These are phyloP conservation scores for Chaetomidium leptoderma DNA, from an alignment of 495 filamentous ascomycete genomes.

Conservation along the genomic window DNA sequence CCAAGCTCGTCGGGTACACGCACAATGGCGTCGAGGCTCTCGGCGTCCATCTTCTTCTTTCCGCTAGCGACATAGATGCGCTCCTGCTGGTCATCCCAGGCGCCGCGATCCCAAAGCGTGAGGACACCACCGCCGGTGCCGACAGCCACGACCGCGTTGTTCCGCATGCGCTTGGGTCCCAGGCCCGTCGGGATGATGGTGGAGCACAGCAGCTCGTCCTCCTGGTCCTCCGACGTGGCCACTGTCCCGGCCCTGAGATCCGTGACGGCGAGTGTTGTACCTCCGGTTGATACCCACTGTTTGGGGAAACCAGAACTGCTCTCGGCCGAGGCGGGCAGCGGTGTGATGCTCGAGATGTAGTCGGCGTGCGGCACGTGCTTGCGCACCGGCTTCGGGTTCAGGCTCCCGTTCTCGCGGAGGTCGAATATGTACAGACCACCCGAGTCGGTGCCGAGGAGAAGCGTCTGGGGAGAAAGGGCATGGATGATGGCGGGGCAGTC, in stretches of 20 bases:
- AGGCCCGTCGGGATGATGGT: conserved; percentile 65
- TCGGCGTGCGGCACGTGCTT: conserved; percentile 84
- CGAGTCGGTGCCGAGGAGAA: conserved; percentile 87
- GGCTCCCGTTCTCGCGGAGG: conserved; percentile 62
- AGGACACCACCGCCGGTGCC: conserved; percentile 76
- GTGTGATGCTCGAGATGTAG: conserved; percentile 84
- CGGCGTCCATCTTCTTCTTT: conserved; percentile 54
- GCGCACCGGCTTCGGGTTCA: conserved; percentile 62
- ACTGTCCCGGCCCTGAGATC: conserved; percentile 80
- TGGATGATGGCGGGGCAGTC: conserved; percentile 77
- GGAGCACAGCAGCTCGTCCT: conserved; percentile 82
- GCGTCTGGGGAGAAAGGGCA: conserved; percentile 75
- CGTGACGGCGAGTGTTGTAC: conserved; percentile 81
- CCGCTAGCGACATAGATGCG: conserved; percentile 66
- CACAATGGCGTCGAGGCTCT: conserved; percentile 68
- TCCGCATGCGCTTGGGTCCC: conserved; percentile 53
- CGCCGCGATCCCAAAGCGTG: conserved; percentile 87
- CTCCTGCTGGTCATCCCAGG: conserved; percentile 93
- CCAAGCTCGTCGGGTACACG: conserved; percentile 61
- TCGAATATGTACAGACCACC: conserved; percentile 88
- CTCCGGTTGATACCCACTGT: conserved; percentile 89
- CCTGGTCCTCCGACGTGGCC: conserved; percentile 84
- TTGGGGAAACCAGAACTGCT: conserved; percentile 83
- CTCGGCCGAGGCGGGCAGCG: conserved; percentile 69
- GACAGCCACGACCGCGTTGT: conserved; percentile 72